phyloP scores from a whole-genome alignment of 2,329 filamentous ascomycete genomes.

The Claviceps pazoutovae region DNA sequence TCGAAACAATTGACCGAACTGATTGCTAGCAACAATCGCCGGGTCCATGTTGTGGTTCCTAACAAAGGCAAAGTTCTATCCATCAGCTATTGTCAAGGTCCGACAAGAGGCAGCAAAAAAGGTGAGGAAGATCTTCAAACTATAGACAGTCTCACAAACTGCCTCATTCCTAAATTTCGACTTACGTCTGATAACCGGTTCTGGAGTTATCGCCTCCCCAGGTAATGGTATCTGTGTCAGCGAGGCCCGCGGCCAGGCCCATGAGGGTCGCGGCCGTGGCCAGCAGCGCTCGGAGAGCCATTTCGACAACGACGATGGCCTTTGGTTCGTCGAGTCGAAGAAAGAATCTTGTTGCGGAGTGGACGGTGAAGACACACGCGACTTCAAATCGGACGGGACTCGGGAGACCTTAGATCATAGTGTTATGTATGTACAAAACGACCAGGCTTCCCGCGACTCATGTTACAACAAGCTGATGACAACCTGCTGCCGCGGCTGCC shows the following conservation, averaged over 20 bases:
- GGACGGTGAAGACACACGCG: background rate
- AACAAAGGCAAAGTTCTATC: background rate
- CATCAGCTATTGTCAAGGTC: background rate
- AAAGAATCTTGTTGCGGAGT: background rate
- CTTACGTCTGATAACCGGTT: conserved; percentile 38
- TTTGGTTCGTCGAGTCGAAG: background rate
- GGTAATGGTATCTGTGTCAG: conserved; percentile 41
- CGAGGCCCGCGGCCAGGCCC: conserved; percentile 22
- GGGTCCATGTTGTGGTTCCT: conserved; percentile 51
- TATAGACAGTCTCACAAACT: background rate
- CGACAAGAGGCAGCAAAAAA: background rate
- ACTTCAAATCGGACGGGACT: background rate
- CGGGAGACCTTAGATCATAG: background rate
- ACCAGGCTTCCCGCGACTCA: background rate
- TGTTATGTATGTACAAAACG: background rate
- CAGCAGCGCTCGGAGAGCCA: conserved; percentile 14
- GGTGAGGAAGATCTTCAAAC: background rate
- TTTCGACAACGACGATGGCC: conserved; percentile 9
- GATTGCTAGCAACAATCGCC: conserved; percentile 36
- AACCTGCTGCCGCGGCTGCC: background rate
- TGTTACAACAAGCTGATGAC: background rate
- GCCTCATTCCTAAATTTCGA: background rate
- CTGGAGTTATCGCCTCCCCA: conserved; percentile 44
- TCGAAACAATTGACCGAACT: conserved; percentile 42
- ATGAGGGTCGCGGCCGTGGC: conserved; percentile 20